Percentiles rank a stretch among this genome's conserved stretches.
Evolutionary conservation across 2,329 filamentous ascomycete genomes (phyloP).

Genomic region (Alternaria panax): DNA sequence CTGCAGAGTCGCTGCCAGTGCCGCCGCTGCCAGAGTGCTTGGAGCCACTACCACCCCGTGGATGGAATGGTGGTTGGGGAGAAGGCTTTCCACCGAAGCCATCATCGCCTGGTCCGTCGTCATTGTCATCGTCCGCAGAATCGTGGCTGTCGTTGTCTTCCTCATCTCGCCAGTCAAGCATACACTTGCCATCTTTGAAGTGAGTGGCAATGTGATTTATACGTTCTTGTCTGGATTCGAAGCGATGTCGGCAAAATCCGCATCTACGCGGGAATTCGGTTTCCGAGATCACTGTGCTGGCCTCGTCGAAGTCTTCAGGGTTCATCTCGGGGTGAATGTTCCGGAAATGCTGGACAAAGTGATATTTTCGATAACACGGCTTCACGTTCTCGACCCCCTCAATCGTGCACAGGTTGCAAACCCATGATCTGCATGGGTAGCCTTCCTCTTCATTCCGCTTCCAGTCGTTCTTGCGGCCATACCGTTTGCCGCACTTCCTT

Average conservation of each 20-base stretch:
- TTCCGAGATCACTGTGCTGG: slow-evolving; percentile 42
- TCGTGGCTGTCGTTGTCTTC: slow-evolving; percentile 31
- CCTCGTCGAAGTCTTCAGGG: slow-evolving; percentile 41
- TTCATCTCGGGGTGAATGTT: slow-evolving; percentile 48
- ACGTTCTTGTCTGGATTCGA: slow-evolving; percentile 44
- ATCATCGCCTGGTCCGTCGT: slow-evolving; percentile 37
- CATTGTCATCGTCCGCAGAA: slow-evolving; percentile 38
- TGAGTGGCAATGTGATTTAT: slow-evolving; percentile 51
- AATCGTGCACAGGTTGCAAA: slow-evolving; percentile 43
- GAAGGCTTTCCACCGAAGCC: slow-evolving; percentile 33
- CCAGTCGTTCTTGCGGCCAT: slow-evolving; percentile 50
- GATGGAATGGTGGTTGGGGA: slow-evolving; percentile 28
- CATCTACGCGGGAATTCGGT: slow-evolving; percentile 47
- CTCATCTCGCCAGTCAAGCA: slow-evolving; percentile 49
- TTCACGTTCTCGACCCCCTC: slow-evolving; percentile 46
- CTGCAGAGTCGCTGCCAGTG: slow-evolving; percentile 20
- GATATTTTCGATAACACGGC: slow-evolving; percentile 48
- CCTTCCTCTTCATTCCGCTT: slow-evolving; percentile 50
- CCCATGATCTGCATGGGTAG: slow-evolving; percentile 47
- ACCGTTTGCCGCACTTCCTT: slow-evolving; percentile 48
- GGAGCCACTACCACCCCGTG: slow-evolving; percentile 25
- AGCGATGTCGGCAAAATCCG: slow-evolving; percentile 47
- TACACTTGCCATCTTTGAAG: slow-evolving; percentile 49
- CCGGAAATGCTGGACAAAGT: slow-evolving; percentile 49
- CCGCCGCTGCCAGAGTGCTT: slow-evolving; percentile 30